These are phyloP conservation scores for Salicornia ramosissima DNA, from an alignment of 148 eudicot species.

Conservation along the genomic window DNA sequence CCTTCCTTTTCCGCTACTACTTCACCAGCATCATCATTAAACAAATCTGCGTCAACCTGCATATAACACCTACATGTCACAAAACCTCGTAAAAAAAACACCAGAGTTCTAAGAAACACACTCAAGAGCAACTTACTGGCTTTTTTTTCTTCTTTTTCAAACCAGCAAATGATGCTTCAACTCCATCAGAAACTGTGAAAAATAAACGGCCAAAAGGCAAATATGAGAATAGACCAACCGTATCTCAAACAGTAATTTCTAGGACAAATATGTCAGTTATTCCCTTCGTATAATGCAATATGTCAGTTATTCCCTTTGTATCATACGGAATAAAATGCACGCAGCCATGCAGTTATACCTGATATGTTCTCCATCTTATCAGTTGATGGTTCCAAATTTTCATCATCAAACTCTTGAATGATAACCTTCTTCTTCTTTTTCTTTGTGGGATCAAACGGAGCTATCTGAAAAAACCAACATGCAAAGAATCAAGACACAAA, in stretches of 20 bases:
- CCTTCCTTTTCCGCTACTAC: slow-evolving; percentile 53
- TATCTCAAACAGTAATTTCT: no score
- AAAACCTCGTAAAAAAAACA: background rate
- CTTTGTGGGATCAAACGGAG: slow-evolving; percentile 26
- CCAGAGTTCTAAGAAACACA: background rate
- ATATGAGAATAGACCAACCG: no score
- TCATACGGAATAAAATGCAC: background rate
- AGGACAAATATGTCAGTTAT: no score
- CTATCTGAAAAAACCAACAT: slow-evolving; percentile 5
- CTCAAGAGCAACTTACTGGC: slow-evolving; percentile 31
- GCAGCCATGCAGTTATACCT: slow-evolving; percentile 5
- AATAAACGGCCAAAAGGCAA: background rate
- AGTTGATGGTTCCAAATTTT: slow-evolving; percentile 7
- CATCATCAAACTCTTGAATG: slow-evolving; percentile 10
- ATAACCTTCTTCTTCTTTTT: slow-evolving; percentile 25
- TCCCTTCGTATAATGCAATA: no score
- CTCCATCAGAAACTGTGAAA: slow-evolving; percentile 19
- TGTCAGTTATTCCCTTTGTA: no score
- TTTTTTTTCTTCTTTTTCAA: slow-evolving; percentile 76
- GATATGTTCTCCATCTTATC: slow-evolving; percentile 21
- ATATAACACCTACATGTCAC: slow-evolving; percentile 13
- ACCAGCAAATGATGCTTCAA: slow-evolving; percentile 63
- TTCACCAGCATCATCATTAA: slow-evolving; percentile 45
- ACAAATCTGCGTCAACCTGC: slow-evolving; percentile 53
- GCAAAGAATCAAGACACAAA: background rate